phyloP scores from a whole-genome alignment of 345 rosid genomes.

The Acer negundo region DNA sequence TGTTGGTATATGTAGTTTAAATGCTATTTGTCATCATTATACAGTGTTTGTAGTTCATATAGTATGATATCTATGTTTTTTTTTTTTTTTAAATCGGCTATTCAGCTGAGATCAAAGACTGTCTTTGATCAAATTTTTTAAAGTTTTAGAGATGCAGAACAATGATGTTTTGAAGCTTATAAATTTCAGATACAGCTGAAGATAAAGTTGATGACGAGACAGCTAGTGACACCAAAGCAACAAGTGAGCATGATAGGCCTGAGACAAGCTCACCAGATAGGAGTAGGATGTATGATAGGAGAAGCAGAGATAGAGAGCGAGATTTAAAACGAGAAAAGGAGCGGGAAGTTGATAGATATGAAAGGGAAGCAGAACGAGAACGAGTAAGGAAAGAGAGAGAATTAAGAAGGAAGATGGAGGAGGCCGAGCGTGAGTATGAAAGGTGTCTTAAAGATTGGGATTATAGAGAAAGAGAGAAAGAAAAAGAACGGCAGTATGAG shows the following conservation, averaged over 20 bases:
- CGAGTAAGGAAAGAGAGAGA: slow-evolving; percentile 89
- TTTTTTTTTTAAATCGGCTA: background rate
- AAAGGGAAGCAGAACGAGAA: slow-evolving; percentile 92
- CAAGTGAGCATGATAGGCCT: slow-evolving; percentile 65
- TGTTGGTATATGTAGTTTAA: background rate
- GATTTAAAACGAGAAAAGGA: slow-evolving; percentile 81
- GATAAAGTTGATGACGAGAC: slow-evolving; percentile 70
- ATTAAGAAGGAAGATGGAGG: slow-evolving; percentile 86
- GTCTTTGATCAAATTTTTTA: background rate
- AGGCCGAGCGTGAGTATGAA: slow-evolving; percentile 90
- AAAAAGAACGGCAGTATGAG: slow-evolving; percentile 90
- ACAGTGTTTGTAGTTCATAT: background rate
- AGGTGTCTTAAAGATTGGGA: slow-evolving; percentile 93
- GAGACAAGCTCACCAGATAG: slow-evolving; percentile 83
- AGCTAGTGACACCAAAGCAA: slow-evolving; percentile 54
- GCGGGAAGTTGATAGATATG: slow-evolving; percentile 81
- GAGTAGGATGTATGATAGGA: slow-evolving; percentile 68
- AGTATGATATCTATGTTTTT: background rate
- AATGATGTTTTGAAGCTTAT: slow-evolving; percentile 5
- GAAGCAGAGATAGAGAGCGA: slow-evolving; percentile 73
- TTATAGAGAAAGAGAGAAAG: slow-evolving; percentile 88
- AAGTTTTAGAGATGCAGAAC: background rate
- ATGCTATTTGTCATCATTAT: background rate
- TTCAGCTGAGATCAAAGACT: background rate
- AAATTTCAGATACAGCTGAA: slow-evolving; percentile 49